Percentiles rank a stretch among this genome's conserved stretches.
These are phyloP conservation scores for Oryza nivara DNA, from an alignment of 176 grass and related monocot species.

Conservation along the genomic window DNA sequence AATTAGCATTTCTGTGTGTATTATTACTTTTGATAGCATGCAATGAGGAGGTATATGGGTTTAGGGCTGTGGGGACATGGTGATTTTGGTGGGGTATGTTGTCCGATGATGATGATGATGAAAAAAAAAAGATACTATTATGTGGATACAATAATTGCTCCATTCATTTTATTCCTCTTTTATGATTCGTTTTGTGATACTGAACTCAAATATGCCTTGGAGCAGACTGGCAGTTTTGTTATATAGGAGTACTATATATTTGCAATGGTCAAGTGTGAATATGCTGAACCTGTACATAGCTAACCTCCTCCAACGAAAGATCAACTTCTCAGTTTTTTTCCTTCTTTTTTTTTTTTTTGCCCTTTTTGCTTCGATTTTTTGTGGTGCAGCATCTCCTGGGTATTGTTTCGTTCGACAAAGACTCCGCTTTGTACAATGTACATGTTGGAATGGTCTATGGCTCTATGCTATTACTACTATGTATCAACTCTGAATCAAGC, in stretches of 20 bases:
- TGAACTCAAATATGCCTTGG: background rate
- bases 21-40: constrained; percentile 44
- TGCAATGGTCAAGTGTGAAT: background rate
- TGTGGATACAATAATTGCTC: background rate
- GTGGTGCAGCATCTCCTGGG: background rate
- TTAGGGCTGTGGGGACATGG: background rate
- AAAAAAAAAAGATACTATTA: constrained; percentile 19
- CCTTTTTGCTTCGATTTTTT: background rate
- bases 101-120: constrained; percentile 43
- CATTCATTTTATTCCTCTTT: background rate
- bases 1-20: constrained; percentile 50
- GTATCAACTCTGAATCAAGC: no score
- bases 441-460: no score
- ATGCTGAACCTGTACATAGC: background rate
- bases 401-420: no score
- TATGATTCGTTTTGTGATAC: background rate
- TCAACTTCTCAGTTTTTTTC: background rate
- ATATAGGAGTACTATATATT: background rate
- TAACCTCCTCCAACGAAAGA: background rate
- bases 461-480: no score
- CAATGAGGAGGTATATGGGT: constrained; percentile 42
- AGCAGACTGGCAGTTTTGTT: background rate
- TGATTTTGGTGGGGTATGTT: constrained; percentile 7
- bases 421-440: no score
- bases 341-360: no score